Evolutionary conservation across 352 stramenopile species (phyloP), one percentile per base, ranked within the genome.

Genomic region (Phytopythium delawarense): DNA sequence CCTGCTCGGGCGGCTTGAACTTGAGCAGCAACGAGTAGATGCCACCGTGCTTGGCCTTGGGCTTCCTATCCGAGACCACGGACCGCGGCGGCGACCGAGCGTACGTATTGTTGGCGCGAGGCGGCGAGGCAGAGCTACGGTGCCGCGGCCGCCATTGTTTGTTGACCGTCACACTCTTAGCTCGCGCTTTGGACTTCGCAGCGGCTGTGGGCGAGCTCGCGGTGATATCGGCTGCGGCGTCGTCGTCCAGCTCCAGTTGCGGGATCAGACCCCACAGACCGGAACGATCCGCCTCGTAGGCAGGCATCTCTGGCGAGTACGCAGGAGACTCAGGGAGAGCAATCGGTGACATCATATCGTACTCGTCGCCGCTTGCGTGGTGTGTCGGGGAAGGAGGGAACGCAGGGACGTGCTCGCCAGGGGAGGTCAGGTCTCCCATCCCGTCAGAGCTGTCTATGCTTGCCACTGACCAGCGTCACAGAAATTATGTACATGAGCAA

Each of bases 11-110:
- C 16, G 67, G 49, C 57, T 71, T 74, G 61, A 87, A 85, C 67
- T 89, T 87, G 25, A 93, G 67, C 45, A 93, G 58, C 40, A 93
- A 61, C 46, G 84, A 85, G 65, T 93, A 93, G 52, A 93, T 91
- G 3, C 84, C 84, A 15, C 84, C 84, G 48, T 93, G 84, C 18
- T 82, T 88, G 25, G 76, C 63, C 57, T 92, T 90, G 15, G 65
- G 61, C 61, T 81, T 78, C 7, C 71, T 61, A 34, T 81, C 76
- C 2, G 72, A 50, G 23, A 69, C 40, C 15, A 67, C 54, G 32
- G 66, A 63, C 13, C 54, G 54, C 35, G 39, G 54, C 23, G 34
- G 53, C 12, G 52, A 58, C 59, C 62, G 64, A 53, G 53, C 60
- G 55, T 57, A 15, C 60, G 56, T 23, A n/a, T 50, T 69, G 40